phyloP scores from a whole-genome alignment of 768 basidiomycete genomes.

The Tephrocybe sp. region DNA sequence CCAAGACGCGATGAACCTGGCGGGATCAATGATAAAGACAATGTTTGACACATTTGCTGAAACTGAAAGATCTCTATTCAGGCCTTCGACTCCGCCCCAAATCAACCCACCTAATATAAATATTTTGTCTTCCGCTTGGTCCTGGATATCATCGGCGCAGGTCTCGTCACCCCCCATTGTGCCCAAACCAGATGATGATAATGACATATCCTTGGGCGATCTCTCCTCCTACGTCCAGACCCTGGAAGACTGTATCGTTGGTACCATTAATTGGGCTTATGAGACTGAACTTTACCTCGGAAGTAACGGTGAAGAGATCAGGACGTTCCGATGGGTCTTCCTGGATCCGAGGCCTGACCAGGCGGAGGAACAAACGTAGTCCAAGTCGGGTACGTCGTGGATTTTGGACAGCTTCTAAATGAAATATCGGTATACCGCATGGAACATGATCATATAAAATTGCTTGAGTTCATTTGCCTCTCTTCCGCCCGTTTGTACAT shows the following conservation, averaged over 20 bases:
- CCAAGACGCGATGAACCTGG: slow-evolving; percentile 46
- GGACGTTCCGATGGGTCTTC: slow-evolving; percentile 64
- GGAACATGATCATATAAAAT: background rate
- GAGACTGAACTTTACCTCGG: slow-evolving; percentile 63
- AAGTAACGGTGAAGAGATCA: slow-evolving; percentile 52
- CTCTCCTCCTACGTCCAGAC: slow-evolving; percentile 40
- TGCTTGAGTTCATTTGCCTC: background rate
- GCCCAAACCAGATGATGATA: slow-evolving; percentile 8
- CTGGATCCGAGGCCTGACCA: slow-evolving; percentile 22
- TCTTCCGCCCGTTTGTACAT: no score
- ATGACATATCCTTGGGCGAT: slow-evolving; percentile 13
- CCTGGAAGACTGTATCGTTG: slow-evolving; percentile 53
- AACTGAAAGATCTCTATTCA: slow-evolving; percentile 21
- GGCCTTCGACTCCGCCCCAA: slow-evolving; percentile 16
- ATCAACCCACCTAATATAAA: slow-evolving; percentile 12
- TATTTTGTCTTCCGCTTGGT: slow-evolving; percentile 15
- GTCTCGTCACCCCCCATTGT: slow-evolving; percentile 3
- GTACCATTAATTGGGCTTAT: slow-evolving; percentile 63
- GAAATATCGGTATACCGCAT: background rate
- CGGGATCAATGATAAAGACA: slow-evolving; percentile 35
- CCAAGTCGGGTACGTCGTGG: background rate
- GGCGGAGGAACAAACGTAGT: background rate
- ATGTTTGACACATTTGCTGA: slow-evolving; percentile 33
- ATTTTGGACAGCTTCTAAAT: background rate
- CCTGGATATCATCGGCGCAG: slow-evolving; percentile 14